Conservation (phyloP, 2,329 filamentous ascomycete genomes). For the Aspergillus japonicus region DNA sequence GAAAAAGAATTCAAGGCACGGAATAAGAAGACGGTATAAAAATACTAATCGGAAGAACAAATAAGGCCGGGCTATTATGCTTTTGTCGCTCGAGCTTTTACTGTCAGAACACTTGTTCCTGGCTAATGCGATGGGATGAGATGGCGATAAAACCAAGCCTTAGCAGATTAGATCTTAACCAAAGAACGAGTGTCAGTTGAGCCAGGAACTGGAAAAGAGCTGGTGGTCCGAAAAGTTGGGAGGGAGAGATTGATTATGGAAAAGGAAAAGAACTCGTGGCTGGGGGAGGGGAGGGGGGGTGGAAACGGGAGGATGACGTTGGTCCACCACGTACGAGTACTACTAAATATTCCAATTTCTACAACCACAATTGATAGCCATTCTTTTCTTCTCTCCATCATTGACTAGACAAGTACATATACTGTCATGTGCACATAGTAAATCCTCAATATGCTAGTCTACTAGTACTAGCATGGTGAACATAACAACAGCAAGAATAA, state of each 20-base stretch:
- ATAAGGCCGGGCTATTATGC: background rate
- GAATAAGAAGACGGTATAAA: background rate
- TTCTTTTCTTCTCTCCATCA: background rate
- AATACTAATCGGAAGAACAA: background rate
- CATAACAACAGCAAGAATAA: background rate
- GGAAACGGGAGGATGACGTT: conserved; percentile 14
- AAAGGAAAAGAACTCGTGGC: conserved; percentile 10
- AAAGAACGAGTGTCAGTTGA: background rate
- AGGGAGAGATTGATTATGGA: background rate
- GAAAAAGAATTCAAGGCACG: background rate
- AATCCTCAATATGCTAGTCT: no score
- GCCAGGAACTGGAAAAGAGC: background rate
- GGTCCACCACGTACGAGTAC: conserved; percentile 5
- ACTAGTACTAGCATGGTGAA: no score
- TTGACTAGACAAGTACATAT: background rate
- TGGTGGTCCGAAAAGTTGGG: background rate
- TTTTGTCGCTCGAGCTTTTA: background rate
- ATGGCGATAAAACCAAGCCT: background rate
- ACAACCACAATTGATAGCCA: background rate
- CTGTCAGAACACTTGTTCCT: background rate
- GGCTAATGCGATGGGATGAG: background rate
- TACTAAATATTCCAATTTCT: background rate
- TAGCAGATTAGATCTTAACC: background rate
- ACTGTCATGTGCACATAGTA: conserved; percentile 14
- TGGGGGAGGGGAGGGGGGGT: conserved; percentile 8